Percentiles rank a stretch among this genome's conserved stretches.
These are phyloP conservation scores for Periconia sp. DNA, from an alignment of 2,329 filamentous ascomycete genomes.

Conservation along the genomic window DNA sequence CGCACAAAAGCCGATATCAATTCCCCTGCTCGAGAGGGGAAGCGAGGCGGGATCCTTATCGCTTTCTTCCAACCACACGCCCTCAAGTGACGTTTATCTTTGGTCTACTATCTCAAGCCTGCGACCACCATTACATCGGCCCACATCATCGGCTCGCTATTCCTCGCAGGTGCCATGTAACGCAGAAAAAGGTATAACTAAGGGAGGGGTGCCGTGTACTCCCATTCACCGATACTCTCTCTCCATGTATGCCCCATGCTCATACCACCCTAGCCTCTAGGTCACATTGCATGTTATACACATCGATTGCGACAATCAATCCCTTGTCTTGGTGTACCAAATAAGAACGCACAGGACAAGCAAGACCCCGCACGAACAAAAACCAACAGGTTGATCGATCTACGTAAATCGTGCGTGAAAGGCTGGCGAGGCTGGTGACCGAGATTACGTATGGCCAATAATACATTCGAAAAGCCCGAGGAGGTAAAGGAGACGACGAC, in stretches of 20 bases:
- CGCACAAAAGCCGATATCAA: not conserved
- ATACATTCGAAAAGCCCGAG: slow-evolving; percentile 19
- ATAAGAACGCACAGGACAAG: too few species aligned
- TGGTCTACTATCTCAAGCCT: too few species aligned
- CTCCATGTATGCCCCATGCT: not conserved
- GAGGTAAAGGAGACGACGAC: slow-evolving; percentile 7
- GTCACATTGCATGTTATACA: not conserved
- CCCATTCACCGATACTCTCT: not conserved
- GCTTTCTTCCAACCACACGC: too few species aligned
- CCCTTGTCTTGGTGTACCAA: not conserved
- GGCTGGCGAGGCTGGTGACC: too few species aligned
- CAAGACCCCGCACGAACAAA: too few species aligned
- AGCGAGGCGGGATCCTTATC: too few species aligned
- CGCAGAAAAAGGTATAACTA: not conserved
- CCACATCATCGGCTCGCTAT: not conserved
- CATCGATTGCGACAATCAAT: not conserved
- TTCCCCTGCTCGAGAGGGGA: not conserved
- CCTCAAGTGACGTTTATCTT: too few species aligned
- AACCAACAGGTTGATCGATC: too few species aligned
- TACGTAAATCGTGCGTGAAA: not conserved
- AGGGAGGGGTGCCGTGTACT: not conserved
- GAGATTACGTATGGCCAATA: not conserved
- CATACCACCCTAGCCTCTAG: not conserved
- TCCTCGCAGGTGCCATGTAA: not conserved
- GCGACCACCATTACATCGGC: not conserved